These are phyloP conservation scores for Naganishia albida DNA, from an alignment of 1,284 basidiomycete genomes.

Conservation along the genomic window DNA sequence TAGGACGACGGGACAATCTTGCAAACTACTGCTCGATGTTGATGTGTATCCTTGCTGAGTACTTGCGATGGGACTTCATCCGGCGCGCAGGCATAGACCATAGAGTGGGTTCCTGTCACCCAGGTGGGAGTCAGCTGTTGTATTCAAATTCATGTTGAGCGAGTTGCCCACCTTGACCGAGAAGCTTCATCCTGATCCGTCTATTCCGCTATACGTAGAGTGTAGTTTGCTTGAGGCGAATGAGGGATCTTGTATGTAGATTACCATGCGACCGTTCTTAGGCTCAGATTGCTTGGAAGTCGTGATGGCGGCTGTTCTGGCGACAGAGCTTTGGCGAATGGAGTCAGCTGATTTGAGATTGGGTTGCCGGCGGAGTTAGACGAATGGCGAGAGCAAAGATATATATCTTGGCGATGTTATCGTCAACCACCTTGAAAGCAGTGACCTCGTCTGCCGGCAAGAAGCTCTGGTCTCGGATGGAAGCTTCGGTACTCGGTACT, in stretches of 20 bases:
- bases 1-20: constrained; percentile 18
- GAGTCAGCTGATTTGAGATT: background rate
- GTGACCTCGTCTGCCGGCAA: background rate
- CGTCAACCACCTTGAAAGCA: too few species aligned
- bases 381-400: too few species aligned
- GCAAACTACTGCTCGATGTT: constrained; percentile 15
- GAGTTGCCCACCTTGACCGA: constrained; percentile 15
- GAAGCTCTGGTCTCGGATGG: background rate
- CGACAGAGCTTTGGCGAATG: background rate
- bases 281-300: background rate
- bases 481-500: background rate
- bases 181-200: constrained; percentile 25
- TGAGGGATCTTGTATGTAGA: background rate
- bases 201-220: constrained; percentile 15
- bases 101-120: constrained; percentile 23
- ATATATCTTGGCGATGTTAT: too few species aligned
- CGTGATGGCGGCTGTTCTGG: too few species aligned
- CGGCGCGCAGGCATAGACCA: constrained; percentile 12
- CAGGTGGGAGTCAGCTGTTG: background rate
- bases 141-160: background rate
- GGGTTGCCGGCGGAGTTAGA: too few species aligned
- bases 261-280: constrained; percentile 9
- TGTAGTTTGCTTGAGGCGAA: constrained; percentile 1
- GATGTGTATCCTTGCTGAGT: background rate
- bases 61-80: constrained; percentile 8